Evolutionary conservation across 331 rosid genomes (phyloP).

Genomic region (Malus hybrid): DNA sequence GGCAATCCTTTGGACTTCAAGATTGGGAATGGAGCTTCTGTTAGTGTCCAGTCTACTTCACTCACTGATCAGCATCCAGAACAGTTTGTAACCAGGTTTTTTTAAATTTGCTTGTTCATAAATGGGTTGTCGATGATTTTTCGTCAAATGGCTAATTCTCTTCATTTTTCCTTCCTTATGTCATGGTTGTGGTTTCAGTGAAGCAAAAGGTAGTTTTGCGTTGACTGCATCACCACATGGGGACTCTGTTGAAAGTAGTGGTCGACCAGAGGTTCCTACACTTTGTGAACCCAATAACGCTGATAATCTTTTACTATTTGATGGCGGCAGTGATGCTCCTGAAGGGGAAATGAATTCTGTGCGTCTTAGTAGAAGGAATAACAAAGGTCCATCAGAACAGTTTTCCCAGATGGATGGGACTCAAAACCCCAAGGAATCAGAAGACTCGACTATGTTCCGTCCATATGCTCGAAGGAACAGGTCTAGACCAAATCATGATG

Average conservation of each 20-base stretch:
- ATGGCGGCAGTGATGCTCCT: conserved; percentile 59
- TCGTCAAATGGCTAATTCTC: not conserved
- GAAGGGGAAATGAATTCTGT: conserved; percentile 58
- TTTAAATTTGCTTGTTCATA: not conserved
- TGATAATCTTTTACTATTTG: conserved; percentile 88
- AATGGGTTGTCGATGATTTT: conserved; percentile 10
- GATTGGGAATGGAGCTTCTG: conserved; percentile 78
- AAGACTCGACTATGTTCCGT: conserved; percentile 85
- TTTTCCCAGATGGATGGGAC: conserved; percentile 80
- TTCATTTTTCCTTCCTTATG: not conserved
- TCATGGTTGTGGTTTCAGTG: conserved; percentile 42
- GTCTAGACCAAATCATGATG: conserved; percentile 77
- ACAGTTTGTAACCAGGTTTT: conserved; percentile 79
- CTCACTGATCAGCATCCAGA: conserved; percentile 90
- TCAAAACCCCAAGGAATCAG: conserved; percentile 82
- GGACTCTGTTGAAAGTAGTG: conserved; percentile 95
- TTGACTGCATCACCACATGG: conserved; percentile 96
- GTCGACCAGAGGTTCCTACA: conserved; percentile 78
- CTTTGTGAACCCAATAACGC: conserved; percentile 89
- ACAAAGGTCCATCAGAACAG: conserved; percentile 65
- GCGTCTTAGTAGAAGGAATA: conserved; percentile 54
- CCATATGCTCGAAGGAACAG: conserved; percentile 97
- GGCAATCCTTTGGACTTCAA: conserved; percentile 97
- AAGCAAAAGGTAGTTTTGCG: conserved; percentile 97
- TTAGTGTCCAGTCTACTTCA: conserved; percentile 96